Conservation (phyloP, 2,329 filamentous ascomycete species). For the Fonsecaea pedrosoi region DNA sequence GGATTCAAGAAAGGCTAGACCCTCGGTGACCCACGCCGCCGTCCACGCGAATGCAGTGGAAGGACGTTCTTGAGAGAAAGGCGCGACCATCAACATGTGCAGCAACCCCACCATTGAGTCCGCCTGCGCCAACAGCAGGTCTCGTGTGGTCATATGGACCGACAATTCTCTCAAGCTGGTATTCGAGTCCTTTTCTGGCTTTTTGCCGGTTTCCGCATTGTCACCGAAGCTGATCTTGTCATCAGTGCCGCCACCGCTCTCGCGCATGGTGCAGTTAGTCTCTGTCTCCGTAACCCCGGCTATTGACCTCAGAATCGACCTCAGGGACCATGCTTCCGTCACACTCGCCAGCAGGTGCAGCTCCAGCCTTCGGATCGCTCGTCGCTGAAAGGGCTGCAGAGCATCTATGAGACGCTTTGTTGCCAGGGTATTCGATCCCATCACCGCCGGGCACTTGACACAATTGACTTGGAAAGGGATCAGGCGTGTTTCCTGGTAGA, state of each 20-base stretch:
- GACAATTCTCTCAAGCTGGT: conserved; percentile 16
- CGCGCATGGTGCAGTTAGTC: not conserved
- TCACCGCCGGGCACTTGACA: conserved; percentile 7
- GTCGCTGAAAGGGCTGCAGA: conserved; percentile 9
- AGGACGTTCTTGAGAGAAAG: conserved; percentile 1
- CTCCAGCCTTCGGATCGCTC: conserved; percentile 16
- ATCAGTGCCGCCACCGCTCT: not conserved
- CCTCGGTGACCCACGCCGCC: conserved; percentile 24
- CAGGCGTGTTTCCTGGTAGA: conserved; percentile 20
- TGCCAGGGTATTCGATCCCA: conserved; percentile 19
- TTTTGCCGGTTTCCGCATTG: not conserved
- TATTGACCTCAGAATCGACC: conserved; percentile 16
- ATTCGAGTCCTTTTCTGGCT: not conserved
- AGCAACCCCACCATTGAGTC: conserved; percentile 21
- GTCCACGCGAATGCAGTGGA: conserved; percentile 6
- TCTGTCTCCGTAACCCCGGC: conserved; percentile 5
- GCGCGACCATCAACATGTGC: conserved; percentile 16
- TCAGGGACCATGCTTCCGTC: conserved; percentile 20
- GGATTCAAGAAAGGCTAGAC: conserved; percentile 17
- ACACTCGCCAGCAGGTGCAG: conserved; percentile 20
- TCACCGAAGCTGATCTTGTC: not conserved
- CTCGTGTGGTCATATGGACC: conserved; percentile 20
- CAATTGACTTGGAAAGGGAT: conserved; percentile 25
- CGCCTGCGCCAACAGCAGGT: conserved; percentile 23
- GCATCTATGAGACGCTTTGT: conserved; percentile 20